These are phyloP conservation scores for Diplodia intermedia DNA, from an alignment of 2,329 filamentous ascomycete species.

Conservation along the genomic window DNA sequence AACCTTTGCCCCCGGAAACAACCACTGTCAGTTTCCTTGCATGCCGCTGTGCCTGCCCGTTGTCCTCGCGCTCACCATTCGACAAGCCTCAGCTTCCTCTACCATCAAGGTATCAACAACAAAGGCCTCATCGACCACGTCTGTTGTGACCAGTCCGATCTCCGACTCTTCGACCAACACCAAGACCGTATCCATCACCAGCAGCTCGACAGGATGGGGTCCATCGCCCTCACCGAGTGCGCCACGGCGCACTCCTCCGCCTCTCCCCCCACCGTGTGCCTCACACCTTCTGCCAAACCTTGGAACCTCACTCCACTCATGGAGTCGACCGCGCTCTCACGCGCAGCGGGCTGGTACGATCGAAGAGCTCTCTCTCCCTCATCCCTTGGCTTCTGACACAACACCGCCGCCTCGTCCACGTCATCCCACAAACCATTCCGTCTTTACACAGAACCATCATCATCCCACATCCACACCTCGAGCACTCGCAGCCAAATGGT, in stretches of 20 bases:
- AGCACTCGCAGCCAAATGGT: too few relatives aligned
- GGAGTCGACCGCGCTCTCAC: constrained; percentile 71
- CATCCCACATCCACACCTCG: not conserved
- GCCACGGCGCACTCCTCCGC: constrained; percentile 15
- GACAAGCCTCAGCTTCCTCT: constrained; percentile 11
- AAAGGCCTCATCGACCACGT: not conserved
- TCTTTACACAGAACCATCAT: not conserved
- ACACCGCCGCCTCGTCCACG: not conserved
- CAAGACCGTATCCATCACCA: not conserved
- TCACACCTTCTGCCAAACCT: constrained; percentile 50
- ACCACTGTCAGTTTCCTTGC: constrained; percentile 4
- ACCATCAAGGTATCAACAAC: not conserved
- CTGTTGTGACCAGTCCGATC: not conserved
- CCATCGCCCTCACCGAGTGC: constrained; percentile 28
- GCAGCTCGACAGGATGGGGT: constrained; percentile 13
- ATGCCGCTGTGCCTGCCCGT: constrained; percentile 14
- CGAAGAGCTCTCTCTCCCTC: not conserved
- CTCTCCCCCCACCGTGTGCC: constrained; percentile 24
- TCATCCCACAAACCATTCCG: too few relatives aligned
- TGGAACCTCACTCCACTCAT: constrained; percentile 77
- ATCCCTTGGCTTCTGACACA: not conserved
- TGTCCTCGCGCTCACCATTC: constrained; percentile 23
- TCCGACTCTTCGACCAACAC: not conserved
- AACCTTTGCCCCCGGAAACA: not conserved
- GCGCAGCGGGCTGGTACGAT: constrained; percentile 73